Conservation (phyloP, 768 basidiomycete species). For the Rhodotorula paludigena region DNA sequence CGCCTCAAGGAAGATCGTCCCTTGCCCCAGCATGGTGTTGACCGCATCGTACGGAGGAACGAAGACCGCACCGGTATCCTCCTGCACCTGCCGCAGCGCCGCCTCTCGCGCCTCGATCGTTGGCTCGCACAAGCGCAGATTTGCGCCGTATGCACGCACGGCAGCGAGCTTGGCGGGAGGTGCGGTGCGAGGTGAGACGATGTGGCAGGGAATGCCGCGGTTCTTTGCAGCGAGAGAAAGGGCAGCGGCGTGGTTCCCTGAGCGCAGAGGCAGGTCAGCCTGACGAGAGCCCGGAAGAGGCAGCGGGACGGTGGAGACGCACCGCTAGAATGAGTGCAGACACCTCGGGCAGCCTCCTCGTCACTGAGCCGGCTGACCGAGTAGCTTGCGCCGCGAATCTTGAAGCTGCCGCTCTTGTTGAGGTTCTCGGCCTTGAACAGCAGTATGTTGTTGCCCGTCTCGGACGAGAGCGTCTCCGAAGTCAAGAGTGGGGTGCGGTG, state of each 20-base stretch:
- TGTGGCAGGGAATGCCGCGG: conserved; percentile 40
- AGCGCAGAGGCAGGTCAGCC: neutral
- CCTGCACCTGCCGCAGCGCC: conserved; percentile 36
- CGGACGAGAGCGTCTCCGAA: neutral
- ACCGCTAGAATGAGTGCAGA: conserved; percentile 45
- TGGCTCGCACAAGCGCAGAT: conserved; percentile 41
- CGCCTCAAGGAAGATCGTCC: conserved; percentile 42
- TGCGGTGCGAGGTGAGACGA: conserved; percentile 44
- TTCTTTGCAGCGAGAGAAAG: conserved; percentile 41
- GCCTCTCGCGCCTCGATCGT: conserved; percentile 41
- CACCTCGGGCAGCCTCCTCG: conserved; percentile 36
- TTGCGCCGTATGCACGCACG: conserved; percentile 38
- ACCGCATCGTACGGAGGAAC: conserved; percentile 44
- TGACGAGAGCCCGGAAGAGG: neutral
- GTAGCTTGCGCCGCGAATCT: conserved; percentile 42
- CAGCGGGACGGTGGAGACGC: neutral
- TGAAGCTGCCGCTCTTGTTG: conserved; percentile 44
- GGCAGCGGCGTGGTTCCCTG: conserved; percentile 45
- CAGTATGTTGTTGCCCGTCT: conserved; percentile 14
- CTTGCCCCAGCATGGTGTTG: conserved; percentile 44
- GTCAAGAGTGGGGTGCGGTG: conserved; percentile 42
- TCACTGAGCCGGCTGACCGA: conserved; percentile 38
- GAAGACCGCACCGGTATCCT: conserved; percentile 38
- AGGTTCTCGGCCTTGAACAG: conserved; percentile 44
- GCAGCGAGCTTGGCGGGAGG: conserved; percentile 43